Conservation (phyloP, 805 yeast species). For the Myxozyma neotropica region DNA sequence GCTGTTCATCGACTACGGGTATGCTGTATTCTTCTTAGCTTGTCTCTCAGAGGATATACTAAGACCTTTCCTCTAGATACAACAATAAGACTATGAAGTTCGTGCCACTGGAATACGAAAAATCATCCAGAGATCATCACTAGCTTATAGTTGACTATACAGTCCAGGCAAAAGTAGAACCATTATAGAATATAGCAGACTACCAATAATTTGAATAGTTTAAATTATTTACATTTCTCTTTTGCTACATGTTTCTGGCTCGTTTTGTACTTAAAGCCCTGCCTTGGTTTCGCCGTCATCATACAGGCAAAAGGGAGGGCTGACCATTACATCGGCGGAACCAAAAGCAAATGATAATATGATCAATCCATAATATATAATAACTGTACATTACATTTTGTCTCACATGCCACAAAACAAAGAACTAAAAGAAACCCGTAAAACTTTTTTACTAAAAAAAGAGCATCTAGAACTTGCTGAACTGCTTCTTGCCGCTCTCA, state of each 20-base stretch:
- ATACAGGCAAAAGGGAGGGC: too few relatives aligned
- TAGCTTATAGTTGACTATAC: too few relatives aligned
- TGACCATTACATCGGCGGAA: neutral
- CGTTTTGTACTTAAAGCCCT: too few relatives aligned
- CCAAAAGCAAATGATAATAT: neutral
- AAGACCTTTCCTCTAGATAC: slow-evolving; percentile 8
- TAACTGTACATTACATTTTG: slow-evolving; percentile 28
- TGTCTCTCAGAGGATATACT: neutral
- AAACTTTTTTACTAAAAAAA: slow-evolving; percentile 16
- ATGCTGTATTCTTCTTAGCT: neutral
- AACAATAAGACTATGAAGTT: slow-evolving; percentile 32
- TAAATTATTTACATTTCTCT: neutral
- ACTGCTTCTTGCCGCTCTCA: slow-evolving; percentile 86
- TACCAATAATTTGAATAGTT: neutral
- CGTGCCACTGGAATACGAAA: slow-evolving; percentile 24
- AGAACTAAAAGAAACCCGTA: slow-evolving; percentile 24
- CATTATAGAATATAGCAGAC: neutral
- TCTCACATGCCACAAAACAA: slow-evolving; percentile 24
- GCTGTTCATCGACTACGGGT: slow-evolving; percentile 32
- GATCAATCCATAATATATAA: neutral
- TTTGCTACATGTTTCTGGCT: too few relatives aligned
- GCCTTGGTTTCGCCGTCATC: too few relatives aligned
- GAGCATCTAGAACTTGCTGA: slow-evolving; percentile 79
- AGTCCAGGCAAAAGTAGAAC: too few relatives aligned
- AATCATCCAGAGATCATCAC: neutral